Base-by-base conservation (phyloP, 306 rosid species). In the Ormosia semicastrata region DNA sequence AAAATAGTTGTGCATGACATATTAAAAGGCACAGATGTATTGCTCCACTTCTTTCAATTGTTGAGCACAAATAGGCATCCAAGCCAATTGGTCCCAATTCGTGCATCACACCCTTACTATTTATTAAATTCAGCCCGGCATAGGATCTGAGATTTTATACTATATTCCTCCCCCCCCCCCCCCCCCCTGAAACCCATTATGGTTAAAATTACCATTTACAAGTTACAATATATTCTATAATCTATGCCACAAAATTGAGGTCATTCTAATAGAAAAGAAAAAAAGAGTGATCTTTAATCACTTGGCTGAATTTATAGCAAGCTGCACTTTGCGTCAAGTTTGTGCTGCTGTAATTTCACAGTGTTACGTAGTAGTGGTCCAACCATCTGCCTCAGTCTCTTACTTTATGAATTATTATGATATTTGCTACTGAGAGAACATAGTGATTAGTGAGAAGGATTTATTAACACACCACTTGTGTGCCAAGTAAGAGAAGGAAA, bases 381-480 rank as follows among this genome's bases (percentile, higher is more conserved):
- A 85, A 49, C 81, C 85, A 84, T 59, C 79, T 57, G 69, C 65
- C 67, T 49, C 39, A 76, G 76, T 47, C 36, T 54, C 63, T 66
- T 13, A 12, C 14, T 41, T 73, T n/a, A 83, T 79, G 73, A 76
- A 77, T 75, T 64, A 79, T 80, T 76, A 82, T 83, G 85, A 76
- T 82, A 60, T 43, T 82, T 40, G 78, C 79, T 72, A 66, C 8
- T 41, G 52, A 65, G 76, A 75, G 76, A 5, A 78, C 82, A 79
- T 18, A 71, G 87, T 77, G 69, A 82, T 74, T 78, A 74, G 78
- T 75, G 84, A 80, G 85, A 80, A 66, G 72, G 91, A 86, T 86
- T 86, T 84, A 81, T 73, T 81, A 84, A 82, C 86, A 84, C 86
- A 84, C 89, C 86, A 85, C 86, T 84, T 74, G 83, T 77, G 77